These are phyloP conservation scores for Davidsoniella virescens DNA, from an alignment of 2,329 filamentous ascomycete species.

Conservation along the genomic window DNA sequence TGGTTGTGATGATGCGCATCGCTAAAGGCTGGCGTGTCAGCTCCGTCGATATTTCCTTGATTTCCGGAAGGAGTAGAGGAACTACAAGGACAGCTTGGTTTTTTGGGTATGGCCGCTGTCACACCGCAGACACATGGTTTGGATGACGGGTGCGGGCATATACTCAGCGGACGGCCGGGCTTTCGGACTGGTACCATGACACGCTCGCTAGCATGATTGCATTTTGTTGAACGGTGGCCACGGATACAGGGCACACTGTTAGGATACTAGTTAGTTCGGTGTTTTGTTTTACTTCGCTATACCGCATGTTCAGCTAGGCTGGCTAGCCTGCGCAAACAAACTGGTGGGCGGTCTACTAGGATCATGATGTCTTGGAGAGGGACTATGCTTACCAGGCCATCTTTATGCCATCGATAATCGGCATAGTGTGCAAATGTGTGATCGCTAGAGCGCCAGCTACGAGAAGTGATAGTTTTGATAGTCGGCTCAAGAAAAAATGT, in stretches of 20 bases:
- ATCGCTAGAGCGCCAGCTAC: too few relatives aligned
- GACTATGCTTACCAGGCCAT: slow-evolving; percentile 50
- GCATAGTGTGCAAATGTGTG: slow-evolving; percentile 31
- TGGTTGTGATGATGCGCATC: background rate
- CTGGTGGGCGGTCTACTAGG: too few relatives aligned
- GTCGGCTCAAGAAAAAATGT: too few relatives aligned
- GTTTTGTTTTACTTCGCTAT: too few relatives aligned
- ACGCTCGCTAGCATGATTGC: slow-evolving; percentile 50
- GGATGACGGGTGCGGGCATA: slow-evolving; percentile 49
- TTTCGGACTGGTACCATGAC: slow-evolving; percentile 56
- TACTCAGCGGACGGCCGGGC: slow-evolving; percentile 52
- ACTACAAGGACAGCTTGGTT: slow-evolving; percentile 39
- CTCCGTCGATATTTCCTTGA: background rate
- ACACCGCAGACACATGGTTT: slow-evolving; percentile 46
- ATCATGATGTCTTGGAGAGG: background rate
- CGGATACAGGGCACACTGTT: slow-evolving; percentile 56
- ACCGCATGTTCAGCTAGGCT: too few relatives aligned
- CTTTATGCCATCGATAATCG: slow-evolving; percentile 52
- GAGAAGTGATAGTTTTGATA: too few relatives aligned
- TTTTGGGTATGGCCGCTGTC: slow-evolving; percentile 46
- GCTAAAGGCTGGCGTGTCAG: background rate
- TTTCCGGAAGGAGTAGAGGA: background rate
- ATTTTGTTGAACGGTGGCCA: slow-evolving; percentile 61
- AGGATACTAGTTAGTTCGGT: too few relatives aligned
- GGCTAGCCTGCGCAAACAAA: too few relatives aligned